Base-by-base conservation (phyloP, 768 basidiomycete genomes). In the Xerocomellus intermedius region DNA sequence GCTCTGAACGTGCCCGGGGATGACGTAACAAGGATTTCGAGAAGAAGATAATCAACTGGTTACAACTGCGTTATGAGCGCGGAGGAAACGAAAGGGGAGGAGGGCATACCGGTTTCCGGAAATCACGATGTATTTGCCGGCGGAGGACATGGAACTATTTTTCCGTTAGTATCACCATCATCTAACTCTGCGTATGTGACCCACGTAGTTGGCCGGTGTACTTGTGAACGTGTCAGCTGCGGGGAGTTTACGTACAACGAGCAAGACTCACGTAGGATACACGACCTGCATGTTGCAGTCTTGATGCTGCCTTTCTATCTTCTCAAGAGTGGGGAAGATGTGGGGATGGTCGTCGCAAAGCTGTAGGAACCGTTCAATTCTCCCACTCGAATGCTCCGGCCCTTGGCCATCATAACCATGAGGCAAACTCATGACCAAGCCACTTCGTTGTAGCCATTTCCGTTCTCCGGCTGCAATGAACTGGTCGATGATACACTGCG, bases 231-330 rank as follows among this genome's bases (percentile, higher is more conserved):
- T 57, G 50, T 61, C 59, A 64, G 50, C 48, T 42, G 50, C 6
- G n/a, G 37, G 0, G 7, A 36, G 41, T 41, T 13, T 12, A 16
- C 24, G 41, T 44, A 37, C 24, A 26, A 28, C 14, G 54, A 52
- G 28, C 2, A 38, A 9, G 33, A 79, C 88, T 72, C 68, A 91
- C 88, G 94, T 94, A 5, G 94, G 91, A 75, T 98, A 98, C 28
- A 96, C 93, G 61, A 99, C 89, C 75, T 98, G 97, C 92, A 98
- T 93, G 70, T 98, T 99, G 75, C 95, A 97, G 71, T 99, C 97
- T 76, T 99, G 97, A 68, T 98, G 94, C 65, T 97, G 94, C 44
- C 97, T 77, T 67, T 94, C 92, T 56, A 95, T 74, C 78, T 96
- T 97, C 73, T 95, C 85, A 2, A 82, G 82, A 0, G 85, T 85